Conservation (phyloP, 495 filamentous ascomycete species). For the Xylaria acuta region DNA sequence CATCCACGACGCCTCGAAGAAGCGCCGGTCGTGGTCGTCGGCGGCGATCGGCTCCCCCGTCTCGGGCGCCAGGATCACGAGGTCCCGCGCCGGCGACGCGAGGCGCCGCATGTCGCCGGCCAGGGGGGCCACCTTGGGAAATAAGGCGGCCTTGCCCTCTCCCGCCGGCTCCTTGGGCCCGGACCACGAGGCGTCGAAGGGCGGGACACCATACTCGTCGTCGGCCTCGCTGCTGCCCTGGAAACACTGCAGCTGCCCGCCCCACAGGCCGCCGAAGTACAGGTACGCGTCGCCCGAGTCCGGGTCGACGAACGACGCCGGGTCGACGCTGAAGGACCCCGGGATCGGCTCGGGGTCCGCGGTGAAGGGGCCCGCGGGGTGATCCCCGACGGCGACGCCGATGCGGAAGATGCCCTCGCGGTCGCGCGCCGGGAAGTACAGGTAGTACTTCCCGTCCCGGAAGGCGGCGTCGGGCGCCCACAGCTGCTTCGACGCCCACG, state of each 20-base stretch:
- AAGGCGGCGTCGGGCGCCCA: conserved; percentile 70
- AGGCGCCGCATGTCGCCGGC: conserved; percentile 68
- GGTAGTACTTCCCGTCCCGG: conserved; percentile 66
- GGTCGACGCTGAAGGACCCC: conserved; percentile 69
- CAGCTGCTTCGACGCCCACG: conserved; percentile 69
- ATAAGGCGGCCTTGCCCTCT: conserved; percentile 54
- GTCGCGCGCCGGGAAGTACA: conserved; percentile 69
- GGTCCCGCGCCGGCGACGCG: conserved; percentile 52
- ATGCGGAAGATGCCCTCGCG: conserved; percentile 68
- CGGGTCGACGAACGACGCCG: conserved; percentile 68
- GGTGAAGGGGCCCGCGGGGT: conserved; percentile 63
- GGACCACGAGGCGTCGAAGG: conserved; percentile 56
- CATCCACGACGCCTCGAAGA: conserved; percentile 82
- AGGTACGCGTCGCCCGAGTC: conserved; percentile 63
- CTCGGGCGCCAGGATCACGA: conserved; percentile 64
- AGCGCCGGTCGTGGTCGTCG: conserved; percentile 73
- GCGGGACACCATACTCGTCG: conserved; percentile 40
- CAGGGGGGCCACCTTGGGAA: conserved; percentile 67
- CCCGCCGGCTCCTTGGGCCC: conserved; percentile 64
- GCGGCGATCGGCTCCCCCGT: conserved; percentile 62
- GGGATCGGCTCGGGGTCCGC: conserved; percentile 63
- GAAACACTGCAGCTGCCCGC: conserved; percentile 69
- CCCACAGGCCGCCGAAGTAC: conserved; percentile 75
- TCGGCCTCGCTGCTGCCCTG: conserved; percentile 28
- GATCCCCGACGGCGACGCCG: conserved; percentile 61